Evolutionary conservation across 2,329 filamentous ascomycete genomes (phyloP), one percentile per base, ranked within the genome.

Genomic region (Coleophoma eucalyptorum): DNA sequence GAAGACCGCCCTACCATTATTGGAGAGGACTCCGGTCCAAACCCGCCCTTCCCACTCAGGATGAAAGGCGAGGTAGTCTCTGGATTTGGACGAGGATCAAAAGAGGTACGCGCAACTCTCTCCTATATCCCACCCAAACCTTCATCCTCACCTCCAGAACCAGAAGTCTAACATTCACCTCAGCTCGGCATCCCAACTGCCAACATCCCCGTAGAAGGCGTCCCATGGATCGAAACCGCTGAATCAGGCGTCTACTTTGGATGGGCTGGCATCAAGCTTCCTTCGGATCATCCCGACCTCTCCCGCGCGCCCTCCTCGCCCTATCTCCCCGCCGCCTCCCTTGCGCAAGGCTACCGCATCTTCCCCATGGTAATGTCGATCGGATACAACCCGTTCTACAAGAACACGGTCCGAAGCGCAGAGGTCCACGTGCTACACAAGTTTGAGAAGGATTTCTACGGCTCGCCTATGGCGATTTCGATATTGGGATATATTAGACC

Each of bases 321-420:
- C 65, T 4, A 55, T 58, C 37, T 46, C 5, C 55, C 52, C 35
- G 50, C 53, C 16, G 49, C 59, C 51, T 51, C 31, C 33, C 15
- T 19, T 5, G 49, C 49, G 10, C 50, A 54, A 34, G 49, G 55
- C 40, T 70, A 61, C 62, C 63, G 66, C 42, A 75, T 94, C 50
- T 90, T 86, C 69, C 90, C 90, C 1, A 94, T 95, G 80, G 91
- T 96, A 58, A 89, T 97, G 86, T 90, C 84, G 54, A 93, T 97
- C 58, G 94, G 94, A 42, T 97, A 92, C 80, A 99, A 97, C 71
- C 94, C 94, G 0, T 97, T 92, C 72, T 99, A 96, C 79, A 91
- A 92, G 68, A 97, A 99, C 77, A 85, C 80, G 4, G 83, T 89
- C 43, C 85, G 90, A 55, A 90, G 83, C 55, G 91, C 94, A 47